Percentiles rank a stretch among this genome's conserved stretches.
These are phyloP conservation scores for Aspergillus clavatus DNA, from an alignment of 2,329 filamentous ascomycete species.

Conservation along the genomic window DNA sequence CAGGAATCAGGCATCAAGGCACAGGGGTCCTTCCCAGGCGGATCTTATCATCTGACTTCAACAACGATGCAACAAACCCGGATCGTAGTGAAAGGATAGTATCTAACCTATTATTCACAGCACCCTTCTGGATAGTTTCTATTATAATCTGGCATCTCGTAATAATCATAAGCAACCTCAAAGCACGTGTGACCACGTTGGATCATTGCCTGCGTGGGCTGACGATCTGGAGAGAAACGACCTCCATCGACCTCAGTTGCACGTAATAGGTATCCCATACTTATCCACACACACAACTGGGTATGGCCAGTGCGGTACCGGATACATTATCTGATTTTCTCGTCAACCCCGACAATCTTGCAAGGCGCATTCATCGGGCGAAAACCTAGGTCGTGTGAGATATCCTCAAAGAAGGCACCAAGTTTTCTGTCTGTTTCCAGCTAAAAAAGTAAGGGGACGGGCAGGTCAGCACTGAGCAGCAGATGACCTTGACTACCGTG, in stretches of 20 bases:
- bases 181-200: neutral
- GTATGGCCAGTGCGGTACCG: slow-evolving; percentile 19
- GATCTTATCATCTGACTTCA: no score
- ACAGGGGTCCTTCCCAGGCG: no score
- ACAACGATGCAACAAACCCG: no score
- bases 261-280: slow-evolving; percentile 6
- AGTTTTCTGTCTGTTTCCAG: neutral
- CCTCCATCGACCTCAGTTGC: slow-evolving; percentile 1
- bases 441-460: neutral
- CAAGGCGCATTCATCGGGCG: neutral
- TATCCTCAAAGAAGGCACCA: neutral
- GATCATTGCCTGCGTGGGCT: neutral
- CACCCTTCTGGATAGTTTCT: neutral
- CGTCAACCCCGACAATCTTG: neutral
- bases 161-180: neutral
- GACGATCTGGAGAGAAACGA: neutral
- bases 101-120: no score
- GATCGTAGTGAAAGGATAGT: neutral
- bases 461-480: no score
- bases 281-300: slow-evolving; percentile 8
- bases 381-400: neutral
- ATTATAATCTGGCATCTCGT: neutral
- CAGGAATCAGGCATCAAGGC: no score
- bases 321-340: slow-evolving; percentile 10
- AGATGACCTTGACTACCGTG: neutral